Conservation (phyloP, 2,329 filamentous ascomycete genomes). For the Coniochaeta sp. region DNA sequence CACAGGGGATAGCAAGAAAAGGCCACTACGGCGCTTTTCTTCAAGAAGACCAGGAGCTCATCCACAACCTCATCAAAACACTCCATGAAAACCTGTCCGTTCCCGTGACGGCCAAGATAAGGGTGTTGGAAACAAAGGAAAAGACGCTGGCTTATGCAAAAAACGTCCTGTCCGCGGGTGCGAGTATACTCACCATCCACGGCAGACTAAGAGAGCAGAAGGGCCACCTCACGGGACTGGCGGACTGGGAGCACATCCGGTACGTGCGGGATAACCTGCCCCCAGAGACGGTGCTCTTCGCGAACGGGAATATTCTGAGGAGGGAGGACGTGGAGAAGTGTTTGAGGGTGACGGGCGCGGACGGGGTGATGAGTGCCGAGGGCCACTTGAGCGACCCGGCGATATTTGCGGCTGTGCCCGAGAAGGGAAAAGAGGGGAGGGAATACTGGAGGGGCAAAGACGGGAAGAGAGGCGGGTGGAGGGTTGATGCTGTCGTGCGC, state of each 20-base stretch:
- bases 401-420: conserved; percentile 68
- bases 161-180: conserved; percentile 79
- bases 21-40: conserved; percentile 92
- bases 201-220: conserved; percentile 87
- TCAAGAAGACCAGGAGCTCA: conserved; percentile 83
- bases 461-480: conserved; percentile 73
- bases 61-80: conserved; percentile 76
- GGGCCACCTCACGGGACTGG: conserved; percentile 87
- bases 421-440: conserved; percentile 56
- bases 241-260: conserved; percentile 82
- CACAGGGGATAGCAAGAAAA: conserved; percentile 86
- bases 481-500: conserved; percentile 80
- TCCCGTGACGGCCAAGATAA: conserved; percentile 91
- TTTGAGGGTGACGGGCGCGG: conserved; percentile 75
- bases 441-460: conserved; percentile 83
- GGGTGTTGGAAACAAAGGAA: conserved; percentile 80
- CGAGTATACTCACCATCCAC: conserved; percentile 90
- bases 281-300: conserved; percentile 84
- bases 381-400: conserved; percentile 88
- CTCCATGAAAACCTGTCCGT: conserved; percentile 71
- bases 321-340: conserved; percentile 71
- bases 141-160: conserved; percentile 82
- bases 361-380: conserved; percentile 94
- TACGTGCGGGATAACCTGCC: conserved; percentile 80
- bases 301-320: conserved; percentile 89